Evolutionary conservation across 768 basidiomycete genomes (phyloP).

Genomic region (Boletellus emodensis): DNA sequence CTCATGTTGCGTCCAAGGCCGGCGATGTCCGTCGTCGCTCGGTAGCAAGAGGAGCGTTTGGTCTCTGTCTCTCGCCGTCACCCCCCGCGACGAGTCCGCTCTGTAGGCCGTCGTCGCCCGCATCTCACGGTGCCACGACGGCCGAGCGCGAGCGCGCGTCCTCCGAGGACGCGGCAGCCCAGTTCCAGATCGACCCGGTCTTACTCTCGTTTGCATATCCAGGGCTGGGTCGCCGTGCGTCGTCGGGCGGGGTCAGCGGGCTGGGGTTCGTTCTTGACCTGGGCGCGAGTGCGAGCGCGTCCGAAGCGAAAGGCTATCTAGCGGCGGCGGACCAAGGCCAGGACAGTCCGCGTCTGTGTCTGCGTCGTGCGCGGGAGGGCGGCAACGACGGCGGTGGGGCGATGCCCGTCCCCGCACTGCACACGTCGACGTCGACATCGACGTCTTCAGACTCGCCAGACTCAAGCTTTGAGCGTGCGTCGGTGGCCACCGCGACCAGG

Average conservation of each 20-base stretch:
- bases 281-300: too few relatives aligned
- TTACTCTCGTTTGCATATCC: conserved; percentile 20
- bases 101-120: too few relatives aligned
- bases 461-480: not conserved
- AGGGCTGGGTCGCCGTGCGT: not conserved
- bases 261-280: too few relatives aligned
- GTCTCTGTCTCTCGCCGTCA: conserved; percentile 17
- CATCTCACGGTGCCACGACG: too few relatives aligned
- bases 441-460: not conserved
- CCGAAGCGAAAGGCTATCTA: too few relatives aligned
- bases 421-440: not conserved
- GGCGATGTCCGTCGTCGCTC: too few relatives aligned
- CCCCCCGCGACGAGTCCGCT: not conserved
- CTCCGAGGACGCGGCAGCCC: not conserved
- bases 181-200: conserved; percentile 26
- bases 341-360: not conserved
- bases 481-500: not conserved
- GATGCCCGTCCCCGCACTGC: not conserved
- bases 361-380: not conserved
- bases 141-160: not conserved
- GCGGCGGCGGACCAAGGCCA: too few relatives aligned
- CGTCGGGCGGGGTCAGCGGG: not conserved
- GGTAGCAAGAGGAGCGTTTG: conserved; percentile 1
- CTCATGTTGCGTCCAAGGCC: not conserved
- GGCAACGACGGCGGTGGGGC: not conserved